Conservation (phyloP, 2,329 filamentous ascomycete species). For the Hymenoscyphus infarciens region DNA sequence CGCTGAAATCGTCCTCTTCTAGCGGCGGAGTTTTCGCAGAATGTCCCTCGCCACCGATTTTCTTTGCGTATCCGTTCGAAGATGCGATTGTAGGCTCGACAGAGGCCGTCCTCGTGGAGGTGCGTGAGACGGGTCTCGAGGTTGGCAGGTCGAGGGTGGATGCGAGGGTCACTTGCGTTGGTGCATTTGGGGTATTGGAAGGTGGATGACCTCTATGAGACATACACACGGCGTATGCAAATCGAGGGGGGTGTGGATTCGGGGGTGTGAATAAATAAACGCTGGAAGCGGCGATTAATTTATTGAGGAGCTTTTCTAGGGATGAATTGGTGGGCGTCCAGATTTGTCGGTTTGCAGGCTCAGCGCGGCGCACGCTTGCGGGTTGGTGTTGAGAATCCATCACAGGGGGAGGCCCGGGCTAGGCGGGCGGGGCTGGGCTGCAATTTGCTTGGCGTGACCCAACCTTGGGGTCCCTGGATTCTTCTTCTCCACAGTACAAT, state of each 20-base stretch:
- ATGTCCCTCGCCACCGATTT: constrained; percentile 14
- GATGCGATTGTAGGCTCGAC: constrained; percentile 16
- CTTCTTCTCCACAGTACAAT: no score
- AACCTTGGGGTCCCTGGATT: not conserved
- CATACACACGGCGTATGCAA: constrained; percentile 25
- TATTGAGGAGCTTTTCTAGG: not conserved
- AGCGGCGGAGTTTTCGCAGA: constrained; percentile 10
- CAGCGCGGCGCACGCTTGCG: not conserved
- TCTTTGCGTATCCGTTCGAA: constrained; percentile 18
- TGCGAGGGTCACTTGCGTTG: constrained; percentile 20
- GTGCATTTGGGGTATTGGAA: constrained; percentile 16
- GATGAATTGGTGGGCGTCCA: not conserved
- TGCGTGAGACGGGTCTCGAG: constrained; percentile 22
- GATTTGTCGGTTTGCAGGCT: not conserved
- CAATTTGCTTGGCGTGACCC: not conserved
- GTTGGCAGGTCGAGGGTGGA: constrained; percentile 15
- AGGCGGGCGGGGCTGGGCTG: no score
- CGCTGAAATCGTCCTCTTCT: constrained; percentile 23
- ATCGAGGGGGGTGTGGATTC: not conserved
- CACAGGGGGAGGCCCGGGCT: not conserved
- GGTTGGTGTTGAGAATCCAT: not conserved
- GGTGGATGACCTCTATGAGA: constrained; percentile 30
- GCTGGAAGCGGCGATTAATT: not conserved
- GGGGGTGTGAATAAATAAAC: not conserved
- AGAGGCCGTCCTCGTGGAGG: constrained; percentile 22